Evolutionary conservation across 1,139 yeast species (phyloP), one percentile per base, ranked within the genome.

Genomic region (Pneumocystis jirovecii): DNA sequence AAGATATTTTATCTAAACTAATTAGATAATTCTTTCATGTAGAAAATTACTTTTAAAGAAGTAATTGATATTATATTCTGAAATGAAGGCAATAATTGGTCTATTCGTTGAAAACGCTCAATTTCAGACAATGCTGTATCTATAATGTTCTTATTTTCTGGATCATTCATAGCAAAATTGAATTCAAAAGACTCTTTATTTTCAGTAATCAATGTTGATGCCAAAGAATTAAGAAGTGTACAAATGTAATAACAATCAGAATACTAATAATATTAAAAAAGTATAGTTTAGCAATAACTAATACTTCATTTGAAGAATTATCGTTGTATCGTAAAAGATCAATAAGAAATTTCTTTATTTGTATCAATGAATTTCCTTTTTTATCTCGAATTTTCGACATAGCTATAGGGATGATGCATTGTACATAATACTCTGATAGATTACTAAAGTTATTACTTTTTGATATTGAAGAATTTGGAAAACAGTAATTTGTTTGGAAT

Each of bases 281-380:
- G 31, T 31, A 39, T 21, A 60, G 12, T 25, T 60, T 31, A 42
- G 7, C 25, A 25, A 50, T 25, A 50, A 15, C 21, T 50, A 39
- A 60, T 60, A 60, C 61, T n/a, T 80, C 80, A 73, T 95, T 93
- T 71, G 82, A 86, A 10, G 89, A 80, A 73, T 93, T 95, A 71
- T 93, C 97, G 72, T 91, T 93, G 75, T 85, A 91, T 67, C 88
- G 82, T 67, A 93, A 78, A 67, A 91, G 76, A 70, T 86, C 90
- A 64, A 90, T 76, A 61, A 95, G 70, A 65, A 93, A 82, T 60
- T 79, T 77, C 71, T 83, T 83, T 8, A 89, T 81, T 62, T 80
- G 84, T 1, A 75, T 70, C 0, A 96, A 96, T 37, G 88, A 84
- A 66, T 81, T 82, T 0, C 91, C 95, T 19, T 80, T 77, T 25